Conservation (phyloP, 306 rosid species). For the Pterocarpus macrocarpus region DNA sequence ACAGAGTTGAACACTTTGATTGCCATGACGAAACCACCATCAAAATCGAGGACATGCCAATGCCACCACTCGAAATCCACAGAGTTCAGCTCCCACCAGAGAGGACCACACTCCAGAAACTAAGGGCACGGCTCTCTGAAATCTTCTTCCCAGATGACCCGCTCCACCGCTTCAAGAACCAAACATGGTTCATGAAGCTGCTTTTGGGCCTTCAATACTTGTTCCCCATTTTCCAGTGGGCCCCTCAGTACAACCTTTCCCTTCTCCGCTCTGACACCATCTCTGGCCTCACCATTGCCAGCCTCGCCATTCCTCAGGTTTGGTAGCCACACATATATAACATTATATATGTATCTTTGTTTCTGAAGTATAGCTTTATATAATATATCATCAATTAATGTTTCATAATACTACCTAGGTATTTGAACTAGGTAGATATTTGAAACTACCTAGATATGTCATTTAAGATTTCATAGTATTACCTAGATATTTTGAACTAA, state of each 20-base stretch:
- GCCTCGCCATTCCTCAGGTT: constrained; percentile 98
- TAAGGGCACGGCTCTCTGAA: constrained; percentile 70
- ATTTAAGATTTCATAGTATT: neutral
- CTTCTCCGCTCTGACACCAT: constrained; percentile 79
- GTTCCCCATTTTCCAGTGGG: constrained; percentile 92
- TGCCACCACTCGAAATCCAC: constrained; percentile 63
- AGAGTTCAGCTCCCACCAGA: constrained; percentile 70
- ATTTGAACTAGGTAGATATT: no score
- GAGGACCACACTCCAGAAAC: constrained; percentile 65
- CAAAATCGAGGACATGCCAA: constrained; percentile 50
- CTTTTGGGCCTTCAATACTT: constrained; percentile 68
- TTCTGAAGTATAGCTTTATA: neutral
- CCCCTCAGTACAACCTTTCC: constrained; percentile 60
- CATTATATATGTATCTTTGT: no score
- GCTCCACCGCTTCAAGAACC: constrained; percentile 73
- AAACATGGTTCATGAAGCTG: constrained; percentile 57
- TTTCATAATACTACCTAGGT: no score
- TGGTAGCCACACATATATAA: no score
- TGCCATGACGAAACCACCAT: constrained; percentile 47
- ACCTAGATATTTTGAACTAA: neutral
- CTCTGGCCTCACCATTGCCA: constrained; percentile 97
- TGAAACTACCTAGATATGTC: no score
- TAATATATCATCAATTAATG: neutral
- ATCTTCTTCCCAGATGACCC: constrained; percentile 96
- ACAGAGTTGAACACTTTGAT: constrained; percentile 77